Evolutionary conservation across 1,139 yeast genomes (phyloP).

Genomic region (Diutina catenulata): DNA sequence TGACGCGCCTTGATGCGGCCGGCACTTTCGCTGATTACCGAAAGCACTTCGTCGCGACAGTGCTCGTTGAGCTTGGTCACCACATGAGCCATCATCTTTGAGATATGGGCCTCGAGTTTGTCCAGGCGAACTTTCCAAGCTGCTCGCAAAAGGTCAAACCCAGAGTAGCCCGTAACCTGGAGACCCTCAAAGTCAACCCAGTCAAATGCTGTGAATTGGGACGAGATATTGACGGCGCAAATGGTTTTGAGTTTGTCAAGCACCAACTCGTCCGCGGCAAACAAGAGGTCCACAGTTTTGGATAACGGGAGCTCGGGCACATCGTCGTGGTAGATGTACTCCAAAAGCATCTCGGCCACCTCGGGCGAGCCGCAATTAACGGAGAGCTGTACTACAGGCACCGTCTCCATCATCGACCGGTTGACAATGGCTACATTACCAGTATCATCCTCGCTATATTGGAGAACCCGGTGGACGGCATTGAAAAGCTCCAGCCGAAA

Average conservation of each 20-base stretch:
- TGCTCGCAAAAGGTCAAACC: conserved; percentile 46
- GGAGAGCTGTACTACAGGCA: conserved; percentile 22
- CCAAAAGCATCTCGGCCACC: conserved; percentile 43
- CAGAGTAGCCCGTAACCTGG: conserved; percentile 20
- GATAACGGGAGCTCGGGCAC: conserved; percentile 35
- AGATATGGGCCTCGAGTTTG: conserved; percentile 52
- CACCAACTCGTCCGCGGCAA: conserved; percentile 50
- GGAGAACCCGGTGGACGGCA: conserved; percentile 1
- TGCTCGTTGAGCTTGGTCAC: conserved; percentile 22
- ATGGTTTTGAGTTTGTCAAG: conserved; percentile 53
- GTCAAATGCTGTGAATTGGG: conserved; percentile 16
- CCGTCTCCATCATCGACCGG: conserved; percentile 12
- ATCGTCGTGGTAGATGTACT: conserved; percentile 51
- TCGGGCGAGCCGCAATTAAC: conserved; percentile 16
- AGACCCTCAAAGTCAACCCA: conserved; percentile 14
- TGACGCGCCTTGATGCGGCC: conserved; percentile 47
- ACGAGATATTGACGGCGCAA: conserved; percentile 51
- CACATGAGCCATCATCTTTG: conserved; percentile 44
- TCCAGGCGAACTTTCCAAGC: conserved; percentile 63
- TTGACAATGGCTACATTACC: conserved; percentile 13
- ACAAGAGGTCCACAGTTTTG: conserved; percentile 42
- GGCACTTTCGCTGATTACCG: conserved; percentile 35
- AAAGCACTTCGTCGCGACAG: conserved; percentile 9
- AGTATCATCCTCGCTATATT: conserved; percentile 3
- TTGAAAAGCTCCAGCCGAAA: conserved; percentile 38